Base-by-base conservation (phyloP, 129 eudicot species). In the Apium graveolens region DNA sequence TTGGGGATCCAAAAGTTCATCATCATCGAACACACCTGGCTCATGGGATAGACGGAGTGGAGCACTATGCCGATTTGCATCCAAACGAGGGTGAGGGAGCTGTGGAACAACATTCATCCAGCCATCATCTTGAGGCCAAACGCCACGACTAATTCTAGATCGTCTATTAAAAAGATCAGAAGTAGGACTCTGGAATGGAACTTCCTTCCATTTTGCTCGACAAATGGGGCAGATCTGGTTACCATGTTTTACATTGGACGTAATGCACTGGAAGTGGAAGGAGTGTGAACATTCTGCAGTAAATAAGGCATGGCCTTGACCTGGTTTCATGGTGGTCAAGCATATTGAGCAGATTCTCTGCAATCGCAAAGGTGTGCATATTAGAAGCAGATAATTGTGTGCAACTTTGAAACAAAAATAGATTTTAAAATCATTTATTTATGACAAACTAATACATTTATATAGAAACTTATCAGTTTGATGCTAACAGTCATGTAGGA, bases 221-320 rank as follows among this genome's bases (percentile, higher is more conserved):
- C 98, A 94, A 86, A 94, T 81, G 2, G 98, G 98, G 78, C 98
- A 94, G 18, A 82, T 83, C 73, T 85, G 92, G 78, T 90, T 94
- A 53, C 98, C 98, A 68, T 94, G 96, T 85, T 90, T 91, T 31
- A 94, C 96, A 53, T 90, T 94, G n/a, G 98, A 88, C n/a, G 97
- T 85, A 66, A 94, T 91, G 87, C 98, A 94, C 75, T 91, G 92
- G 78, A 94, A 94, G 83, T 94, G 98, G 82, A 94, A 93, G 42
- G 98, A 79, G 80, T 93, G 98, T 4, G 98, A 89, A 86, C 98
- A 93, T 81, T 93, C 97, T 53, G 98, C 98, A n/a, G 98, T 93
- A 81, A 93, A 93, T 60, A 93, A 86, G 42, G 98, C 98, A 42
- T 94, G 98, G 77, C 97, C 98, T 1, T 88, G 88, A 57, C 90